These are phyloP conservation scores for Pyrenochaeta sp. DNA, from an alignment of 2,329 filamentous ascomycete genomes.

Conservation along the genomic window DNA sequence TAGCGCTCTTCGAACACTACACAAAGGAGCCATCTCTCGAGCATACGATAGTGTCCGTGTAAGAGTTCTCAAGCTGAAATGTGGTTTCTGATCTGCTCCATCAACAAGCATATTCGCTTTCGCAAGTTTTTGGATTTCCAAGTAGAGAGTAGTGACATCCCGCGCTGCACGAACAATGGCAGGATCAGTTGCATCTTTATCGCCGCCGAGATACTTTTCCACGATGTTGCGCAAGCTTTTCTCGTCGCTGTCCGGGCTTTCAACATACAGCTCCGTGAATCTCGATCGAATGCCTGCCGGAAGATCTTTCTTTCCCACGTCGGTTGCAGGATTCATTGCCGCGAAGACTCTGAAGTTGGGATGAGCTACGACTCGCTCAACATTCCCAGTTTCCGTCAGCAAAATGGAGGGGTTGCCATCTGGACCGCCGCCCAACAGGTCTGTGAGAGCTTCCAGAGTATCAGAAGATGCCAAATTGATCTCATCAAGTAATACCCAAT, in stretches of 20 bases:
- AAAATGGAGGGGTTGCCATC: constrained; percentile 80
- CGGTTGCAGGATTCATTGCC: constrained; percentile 98
- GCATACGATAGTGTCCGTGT: constrained; percentile 91
- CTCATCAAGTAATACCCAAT: constrained; percentile 97
- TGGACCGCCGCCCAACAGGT: constrained; percentile 78
- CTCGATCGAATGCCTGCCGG: constrained; percentile 86
- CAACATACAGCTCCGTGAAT: constrained; percentile 95
- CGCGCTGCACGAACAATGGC: constrained; percentile 74
- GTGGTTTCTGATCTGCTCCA: constrained; percentile 92
- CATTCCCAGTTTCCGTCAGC: constrained; percentile 90
- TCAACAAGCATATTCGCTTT: constrained; percentile 88
- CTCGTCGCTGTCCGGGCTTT: constrained; percentile 84
- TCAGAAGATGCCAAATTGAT: constrained; percentile 96
- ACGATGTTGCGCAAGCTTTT: constrained; percentile 90
- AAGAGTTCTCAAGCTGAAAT: constrained; percentile 94
- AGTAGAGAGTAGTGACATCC: constrained; percentile 85
- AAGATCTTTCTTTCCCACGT: constrained; percentile 94
- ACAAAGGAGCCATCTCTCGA: constrained; percentile 80
- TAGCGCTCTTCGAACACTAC: constrained; percentile 83
- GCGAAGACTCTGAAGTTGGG: constrained; percentile 95
- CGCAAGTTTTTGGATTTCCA: constrained; percentile 83
- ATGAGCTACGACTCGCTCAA: constrained; percentile 88
- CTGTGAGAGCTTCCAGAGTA: constrained; percentile 90
- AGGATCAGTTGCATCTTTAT: constrained; percentile 67
- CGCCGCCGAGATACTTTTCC: constrained; percentile 80